phyloP scores from a whole-genome alignment of 345 rosid genomes.

The Citrus glauca region DNA sequence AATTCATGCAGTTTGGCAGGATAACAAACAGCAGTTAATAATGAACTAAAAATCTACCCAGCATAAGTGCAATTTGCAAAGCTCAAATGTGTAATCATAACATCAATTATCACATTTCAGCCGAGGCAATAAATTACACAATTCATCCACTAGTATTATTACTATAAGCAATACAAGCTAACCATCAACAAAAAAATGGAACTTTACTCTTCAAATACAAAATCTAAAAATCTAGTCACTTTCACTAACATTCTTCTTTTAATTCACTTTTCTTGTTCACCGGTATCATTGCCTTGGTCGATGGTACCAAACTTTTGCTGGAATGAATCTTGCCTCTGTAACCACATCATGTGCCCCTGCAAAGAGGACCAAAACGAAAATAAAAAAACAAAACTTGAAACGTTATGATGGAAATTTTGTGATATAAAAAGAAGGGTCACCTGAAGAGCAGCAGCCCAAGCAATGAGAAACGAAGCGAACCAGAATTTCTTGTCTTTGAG shows the following conservation, averaged over 20 bases:
- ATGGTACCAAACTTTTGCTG: slow-evolving; percentile 58
- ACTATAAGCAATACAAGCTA: neutral
- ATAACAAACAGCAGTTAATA: neutral
- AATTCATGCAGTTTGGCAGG: neutral
- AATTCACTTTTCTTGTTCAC: slow-evolving; percentile 13
- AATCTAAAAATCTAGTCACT: neutral
- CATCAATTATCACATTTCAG: neutral
- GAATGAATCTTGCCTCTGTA: slow-evolving; percentile 80
- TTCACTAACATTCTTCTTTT: neutral
- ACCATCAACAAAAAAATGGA: neutral
- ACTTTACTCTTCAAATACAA: neutral
- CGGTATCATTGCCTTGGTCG: slow-evolving; percentile 17
- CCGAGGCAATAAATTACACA: neutral
- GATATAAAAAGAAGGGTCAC: slow-evolving; percentile 19
- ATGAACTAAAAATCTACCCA: neutral
- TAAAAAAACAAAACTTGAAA: neutral
- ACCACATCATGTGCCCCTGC: slow-evolving; percentile 94
- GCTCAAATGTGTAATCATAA: neutral
- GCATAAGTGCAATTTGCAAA: neutral
- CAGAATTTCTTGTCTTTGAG: slow-evolving; percentile 82
- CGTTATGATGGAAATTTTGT: neutral
- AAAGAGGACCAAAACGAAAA: neutral
- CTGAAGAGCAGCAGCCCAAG: slow-evolving; percentile 95
- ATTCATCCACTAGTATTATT: neutral
- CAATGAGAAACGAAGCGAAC: slow-evolving; percentile 73